Percentiles rank a stretch among this genome's conserved stretches.
Conservation (phyloP, 768 basidiomycete genomes). For the Paxillus ammoniavirescens region DNA sequence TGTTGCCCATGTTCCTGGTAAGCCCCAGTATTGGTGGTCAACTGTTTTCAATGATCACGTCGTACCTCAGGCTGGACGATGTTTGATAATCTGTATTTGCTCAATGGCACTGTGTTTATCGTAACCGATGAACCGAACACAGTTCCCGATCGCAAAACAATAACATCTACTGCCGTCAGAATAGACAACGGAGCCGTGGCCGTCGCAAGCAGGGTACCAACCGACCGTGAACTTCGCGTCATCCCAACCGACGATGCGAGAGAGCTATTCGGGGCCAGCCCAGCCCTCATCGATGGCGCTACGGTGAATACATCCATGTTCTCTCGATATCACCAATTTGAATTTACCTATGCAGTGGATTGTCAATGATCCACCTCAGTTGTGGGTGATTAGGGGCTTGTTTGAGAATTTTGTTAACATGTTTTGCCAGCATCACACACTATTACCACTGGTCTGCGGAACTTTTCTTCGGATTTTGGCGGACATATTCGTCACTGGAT, state of each 20-base stretch:
- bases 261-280: constrained; percentile 67
- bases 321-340: background rate
- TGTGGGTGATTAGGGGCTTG: constrained; percentile 44
- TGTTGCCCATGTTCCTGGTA: constrained; percentile 76
- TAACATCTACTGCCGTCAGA: constrained; percentile 66
- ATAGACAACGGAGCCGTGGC: constrained; percentile 60
- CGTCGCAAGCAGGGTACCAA: constrained; percentile 61
- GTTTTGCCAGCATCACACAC: constrained; percentile 66
- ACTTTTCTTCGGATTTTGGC: constrained; percentile 90
- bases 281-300: constrained; percentile 73
- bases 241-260: constrained; percentile 68
- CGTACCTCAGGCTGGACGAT: constrained; percentile 77
- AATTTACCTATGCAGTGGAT: constrained; percentile 52
- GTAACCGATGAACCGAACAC: constrained; percentile 70
- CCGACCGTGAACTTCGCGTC: constrained; percentile 75
- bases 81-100: constrained; percentile 77
- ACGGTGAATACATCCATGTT: constrained; percentile 45
- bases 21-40: background rate
- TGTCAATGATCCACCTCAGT: constrained; percentile 84
- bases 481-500: constrained; percentile 83
- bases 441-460: constrained; percentile 96
- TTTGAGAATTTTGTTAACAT: background rate
- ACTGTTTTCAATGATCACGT: background rate
- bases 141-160: constrained; percentile 63
- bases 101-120: constrained; percentile 80